Evolutionary conservation across 257 asterid genomes (phyloP), one percentile per base, ranked within the genome.

Genomic region (Nemophila menziesii): DNA sequence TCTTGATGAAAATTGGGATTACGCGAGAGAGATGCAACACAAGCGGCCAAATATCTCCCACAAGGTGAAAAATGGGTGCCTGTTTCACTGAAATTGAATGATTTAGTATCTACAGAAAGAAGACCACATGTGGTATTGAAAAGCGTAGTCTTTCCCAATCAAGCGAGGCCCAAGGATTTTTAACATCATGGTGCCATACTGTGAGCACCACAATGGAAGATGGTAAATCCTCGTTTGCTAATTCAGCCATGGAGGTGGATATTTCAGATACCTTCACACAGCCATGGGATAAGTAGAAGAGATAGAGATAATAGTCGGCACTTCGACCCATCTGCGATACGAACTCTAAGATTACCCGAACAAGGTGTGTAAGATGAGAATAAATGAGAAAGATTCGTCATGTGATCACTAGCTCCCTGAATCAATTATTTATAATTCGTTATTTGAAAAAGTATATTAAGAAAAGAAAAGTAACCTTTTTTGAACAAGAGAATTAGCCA

Each of bases 51-150:
- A 67, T 77, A 89, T 58, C 93, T 79, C 46, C 98, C 98, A 57
- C 98, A 80, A 18, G 95, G 93, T 54, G 95, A 89, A 75, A 84
- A 80, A 56, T 83, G 95, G 48, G 93, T 81, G 33, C 97, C 95
- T 95, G 80, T 89, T 63, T 89, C 95, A 76, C 95, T 87, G 53
- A n/a, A n/a, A n/a, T n/a, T 29, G 2, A 9, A 24, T 24, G 9
- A 24, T 9, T 24, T 24, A 4, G 7, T 3, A 16, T 64, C 29
- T 69, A 84, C 98, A 95, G 84, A 54, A 95, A 89, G 49, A 89
- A 92, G 24, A 89, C 98, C 20, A 90, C 95, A 68, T 89, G 98
- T 7, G 92, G 95, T 39, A 89, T 89, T 4, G 72, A 74, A 60
- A 89, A 58, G 58, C 92, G 90, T 55, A 95, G 80, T 8, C 66